Percentiles rank a stretch among this genome's conserved stretches.
Evolutionary conservation across 306 rosid genomes (phyloP).

Genomic region (Hippophae tibetana): DNA sequence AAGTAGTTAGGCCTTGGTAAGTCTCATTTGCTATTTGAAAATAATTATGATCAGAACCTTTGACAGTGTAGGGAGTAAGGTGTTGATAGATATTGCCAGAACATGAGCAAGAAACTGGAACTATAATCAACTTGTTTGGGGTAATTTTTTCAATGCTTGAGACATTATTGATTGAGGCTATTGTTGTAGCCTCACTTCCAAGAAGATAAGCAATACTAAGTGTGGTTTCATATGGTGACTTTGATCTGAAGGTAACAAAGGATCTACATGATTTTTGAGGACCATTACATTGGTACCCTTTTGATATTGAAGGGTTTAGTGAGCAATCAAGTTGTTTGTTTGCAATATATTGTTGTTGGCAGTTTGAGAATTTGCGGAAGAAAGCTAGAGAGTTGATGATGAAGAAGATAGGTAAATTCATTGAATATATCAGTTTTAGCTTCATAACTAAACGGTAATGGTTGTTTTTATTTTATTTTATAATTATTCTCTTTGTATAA

Average conservation of each 20-base stretch:
- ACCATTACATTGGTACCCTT: conserved; percentile 41
- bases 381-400: conserved; percentile 16
- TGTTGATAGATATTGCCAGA: conserved; percentile 38
- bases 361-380: conserved; percentile 11
- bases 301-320: conserved; percentile 21
- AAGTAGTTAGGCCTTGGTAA: conserved; percentile 40
- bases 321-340: conserved; percentile 22
- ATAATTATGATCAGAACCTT: conserved; percentile 16
- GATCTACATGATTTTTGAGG: conserved; percentile 31
- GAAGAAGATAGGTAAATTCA: conserved; percentile 16
- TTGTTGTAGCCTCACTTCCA: conserved; percentile 28
- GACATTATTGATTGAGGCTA: conserved; percentile 37
- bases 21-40: conserved; percentile 16
- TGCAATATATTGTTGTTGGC: conserved; percentile 38
- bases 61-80: conserved; percentile 17
- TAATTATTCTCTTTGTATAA: too few relatives aligned
- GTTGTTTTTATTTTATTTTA: too few relatives aligned
- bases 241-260: conserved; percentile 25
- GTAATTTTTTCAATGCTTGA: conserved; percentile 16
- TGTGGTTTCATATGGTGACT: conserved; percentile 24
- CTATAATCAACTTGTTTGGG: conserved; percentile 20
- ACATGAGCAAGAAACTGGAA: conserved; percentile 34
- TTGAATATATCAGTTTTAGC: neutral
- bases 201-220: conserved; percentile 27
- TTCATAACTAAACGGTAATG: too few relatives aligned